Conservation (phyloP, 1,284 basidiomycete species). For the Paramarasmius palmivorus region DNA sequence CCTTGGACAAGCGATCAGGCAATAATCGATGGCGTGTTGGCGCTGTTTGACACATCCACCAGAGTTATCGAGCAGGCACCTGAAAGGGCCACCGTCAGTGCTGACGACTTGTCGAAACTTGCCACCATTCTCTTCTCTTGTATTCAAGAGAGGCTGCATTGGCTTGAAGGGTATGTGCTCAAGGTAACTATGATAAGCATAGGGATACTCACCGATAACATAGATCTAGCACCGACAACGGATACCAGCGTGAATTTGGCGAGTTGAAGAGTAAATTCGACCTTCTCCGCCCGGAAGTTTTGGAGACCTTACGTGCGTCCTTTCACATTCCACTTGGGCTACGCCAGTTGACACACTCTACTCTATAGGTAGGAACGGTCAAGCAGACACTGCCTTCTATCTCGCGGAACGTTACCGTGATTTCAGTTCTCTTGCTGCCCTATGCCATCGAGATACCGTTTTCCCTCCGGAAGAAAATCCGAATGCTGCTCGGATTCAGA, state of each 20-base stretch:
- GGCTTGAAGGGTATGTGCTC: constrained; percentile 58
- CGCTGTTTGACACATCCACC: constrained; percentile 73
- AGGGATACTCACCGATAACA: constrained; percentile 33
- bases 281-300: constrained; percentile 67
- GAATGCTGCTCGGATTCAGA: constrained; percentile 56
- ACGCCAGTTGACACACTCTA: constrained; percentile 5
- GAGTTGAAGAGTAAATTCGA: constrained; percentile 67
- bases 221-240: constrained; percentile 43
- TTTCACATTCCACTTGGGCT: constrained; percentile 19
- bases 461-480: constrained; percentile 68
- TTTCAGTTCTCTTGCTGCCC: constrained; percentile 78
- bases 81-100: constrained; percentile 13
- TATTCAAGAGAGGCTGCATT: constrained; percentile 73
- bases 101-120: constrained; percentile 58
- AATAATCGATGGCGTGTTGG: constrained; percentile 71
- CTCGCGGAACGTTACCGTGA: constrained; percentile 87
- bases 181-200: background rate
- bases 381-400: constrained; percentile 70
- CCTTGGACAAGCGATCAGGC: constrained; percentile 82
- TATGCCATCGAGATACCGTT: constrained; percentile 72
- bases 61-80: constrained; percentile 43
- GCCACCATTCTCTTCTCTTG: constrained; percentile 70
- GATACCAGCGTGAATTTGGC: constrained; percentile 51
- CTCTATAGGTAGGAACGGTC: constrained; percentile 60
- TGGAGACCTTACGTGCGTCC: constrained; percentile 74